phyloP scores from a whole-genome alignment of 2,329 filamentous ascomycete species.

The Cercospora berteroae region DNA sequence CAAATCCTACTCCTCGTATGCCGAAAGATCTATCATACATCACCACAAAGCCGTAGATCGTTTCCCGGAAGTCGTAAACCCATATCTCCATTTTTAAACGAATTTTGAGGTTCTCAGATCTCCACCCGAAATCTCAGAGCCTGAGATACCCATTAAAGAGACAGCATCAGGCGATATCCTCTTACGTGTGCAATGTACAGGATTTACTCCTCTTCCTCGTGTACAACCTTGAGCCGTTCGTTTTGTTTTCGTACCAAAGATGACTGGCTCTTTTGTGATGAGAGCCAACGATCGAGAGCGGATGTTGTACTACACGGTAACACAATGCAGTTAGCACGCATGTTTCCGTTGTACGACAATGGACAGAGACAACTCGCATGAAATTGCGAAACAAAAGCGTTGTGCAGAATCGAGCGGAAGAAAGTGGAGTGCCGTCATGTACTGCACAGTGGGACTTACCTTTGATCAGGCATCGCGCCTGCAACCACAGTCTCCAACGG shows the following conservation, averaged over 20 bases:
- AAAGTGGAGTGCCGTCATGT: neutral
- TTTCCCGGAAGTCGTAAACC: too few species aligned
- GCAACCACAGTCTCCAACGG: conserved; percentile 29
- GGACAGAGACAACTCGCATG: neutral
- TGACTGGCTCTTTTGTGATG: conserved; percentile 28
- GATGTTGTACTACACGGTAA: conserved; percentile 24
- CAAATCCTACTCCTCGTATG: too few species aligned
- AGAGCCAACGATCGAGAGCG: conserved; percentile 31
- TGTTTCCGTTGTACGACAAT: neutral
- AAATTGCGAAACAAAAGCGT: neutral
- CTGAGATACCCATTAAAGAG: neutral
- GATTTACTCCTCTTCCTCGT: conserved; percentile 26
- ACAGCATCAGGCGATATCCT: neutral
- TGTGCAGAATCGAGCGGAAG: neutral
- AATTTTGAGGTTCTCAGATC: too few species aligned
- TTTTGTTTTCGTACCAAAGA: conserved; percentile 21
- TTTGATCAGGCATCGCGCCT: conserved; percentile 29
- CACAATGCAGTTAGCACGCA: conserved; percentile 9
- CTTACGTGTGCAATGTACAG: neutral
- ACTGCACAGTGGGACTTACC: conserved; percentile 24
- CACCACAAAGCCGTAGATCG: too few species aligned
- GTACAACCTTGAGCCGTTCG: conserved; percentile 29
- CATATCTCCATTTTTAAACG: too few species aligned
- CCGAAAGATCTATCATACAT: too few species aligned
- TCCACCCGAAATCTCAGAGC: too few species aligned